Base-by-base conservation (phyloP, 306 rosid genomes). In the Sophora flavescens region DNA sequence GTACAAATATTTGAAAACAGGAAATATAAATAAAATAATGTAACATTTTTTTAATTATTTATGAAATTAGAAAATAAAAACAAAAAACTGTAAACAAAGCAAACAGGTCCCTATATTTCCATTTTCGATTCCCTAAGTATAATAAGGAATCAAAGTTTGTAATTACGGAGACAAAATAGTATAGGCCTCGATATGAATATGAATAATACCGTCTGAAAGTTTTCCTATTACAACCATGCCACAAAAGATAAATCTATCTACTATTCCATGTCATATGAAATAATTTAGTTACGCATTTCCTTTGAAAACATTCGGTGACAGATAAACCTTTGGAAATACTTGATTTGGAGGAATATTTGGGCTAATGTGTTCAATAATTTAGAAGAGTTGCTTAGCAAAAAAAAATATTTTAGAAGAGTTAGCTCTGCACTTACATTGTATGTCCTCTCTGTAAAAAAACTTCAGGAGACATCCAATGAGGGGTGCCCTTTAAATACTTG, bases 401-500 rank as follows among this genome's bases (percentile, higher is more conserved):
- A n/a, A n/a, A n/a, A n/a, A n/a, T 33, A 52, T 52, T 72, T 39
- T 64, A 42, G 4, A 70, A 56, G 51, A 60, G 69, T 52, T 64
- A 14, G 44, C 18, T 61, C 48, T 26, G 39, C 62, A 61, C 98
- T 91, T 84, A 94, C 98, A 92, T 90, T 82, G 97, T 94, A 86
- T 91, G 96, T 39, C 98, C 98, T 63, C 96, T 94, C 84, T 94
- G 97, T 62, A 91, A 88, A 79, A 94, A 87, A 79, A 93, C 98
- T 88, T 93, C 98, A 5, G 98, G 98, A 47, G 98, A 94, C 98
- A 93, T 93, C 98, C 98, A 93, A 82, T 91, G 93, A 11, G 98
- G 91, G 59, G 98, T 93, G 61, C 98, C 98, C 93, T 94, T 94
- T 90, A 94, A 90, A 70, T 97, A 94, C 80, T 90, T 94, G 56